Conservation (phyloP, 2,329 filamentous ascomycete species). For the Apiospora rasikravindrae region DNA sequence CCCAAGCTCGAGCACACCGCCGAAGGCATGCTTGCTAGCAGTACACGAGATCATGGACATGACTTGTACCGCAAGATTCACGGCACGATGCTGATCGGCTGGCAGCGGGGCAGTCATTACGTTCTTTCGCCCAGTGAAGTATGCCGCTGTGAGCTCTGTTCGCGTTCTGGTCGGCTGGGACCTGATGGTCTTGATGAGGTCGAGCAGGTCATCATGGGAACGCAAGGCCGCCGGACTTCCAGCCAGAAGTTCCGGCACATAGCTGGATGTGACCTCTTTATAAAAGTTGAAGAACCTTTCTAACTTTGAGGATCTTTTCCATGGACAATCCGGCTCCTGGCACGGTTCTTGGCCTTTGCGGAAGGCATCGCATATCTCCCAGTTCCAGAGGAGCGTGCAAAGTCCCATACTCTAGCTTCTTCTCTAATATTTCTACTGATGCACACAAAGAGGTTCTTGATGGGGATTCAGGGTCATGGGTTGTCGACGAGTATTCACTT, state of each 20-base stretch:
- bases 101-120: neutral
- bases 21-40: neutral
- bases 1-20: conserved; percentile 3
- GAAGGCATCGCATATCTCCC: neutral
- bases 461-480: neutral
- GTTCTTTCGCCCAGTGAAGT: neutral
- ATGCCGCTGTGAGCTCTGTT: neutral
- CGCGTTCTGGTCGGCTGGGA: conserved; percentile 2
- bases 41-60: neutral
- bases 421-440: neutral
- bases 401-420: neutral
- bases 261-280: conserved; percentile 19
- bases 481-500: neutral
- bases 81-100: neutral
- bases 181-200: conserved; percentile 5
- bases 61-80: neutral
- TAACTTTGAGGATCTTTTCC: neutral
- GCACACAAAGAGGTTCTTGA: neutral
- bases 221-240: conserved; percentile 11
- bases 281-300: conserved; percentile 22
- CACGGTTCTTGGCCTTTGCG: neutral
- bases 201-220: conserved; percentile 18
- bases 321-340: neutral
- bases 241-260: conserved; percentile 20
- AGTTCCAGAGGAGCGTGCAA: conserved; percentile 5